Evolutionary conservation across 306 rosid genomes (phyloP).

Genomic region (Cyamopsis tetragonoloba): DNA sequence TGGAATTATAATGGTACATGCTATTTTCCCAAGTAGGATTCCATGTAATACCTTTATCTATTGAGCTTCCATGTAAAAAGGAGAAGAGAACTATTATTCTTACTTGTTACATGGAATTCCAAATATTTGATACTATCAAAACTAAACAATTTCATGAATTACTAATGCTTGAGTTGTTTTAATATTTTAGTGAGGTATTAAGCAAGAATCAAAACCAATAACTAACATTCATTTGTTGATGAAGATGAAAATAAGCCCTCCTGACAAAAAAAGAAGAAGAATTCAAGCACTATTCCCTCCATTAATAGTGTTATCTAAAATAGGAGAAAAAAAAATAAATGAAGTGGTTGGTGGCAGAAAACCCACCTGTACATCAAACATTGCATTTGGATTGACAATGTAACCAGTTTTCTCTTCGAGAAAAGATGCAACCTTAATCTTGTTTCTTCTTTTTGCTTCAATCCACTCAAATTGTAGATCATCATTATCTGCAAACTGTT

Average conservation of each 20-base stretch:
- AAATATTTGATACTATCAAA: background rate
- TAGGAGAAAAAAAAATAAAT: background rate
- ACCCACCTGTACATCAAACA: constrained; percentile 89
- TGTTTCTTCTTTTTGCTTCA: constrained; percentile 72
- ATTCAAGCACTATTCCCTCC: background rate
- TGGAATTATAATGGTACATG: background rate
- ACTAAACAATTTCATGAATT: background rate
- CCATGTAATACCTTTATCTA: background rate
- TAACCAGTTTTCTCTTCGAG: constrained; percentile 84
- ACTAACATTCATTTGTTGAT: background rate
- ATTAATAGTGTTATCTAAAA: background rate
- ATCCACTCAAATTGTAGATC: constrained; percentile 84
- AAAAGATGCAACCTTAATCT: constrained; percentile 69
- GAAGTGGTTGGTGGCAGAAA: constrained; percentile 20
- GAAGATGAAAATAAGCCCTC: constrained; percentile 1
- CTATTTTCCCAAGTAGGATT: background rate
- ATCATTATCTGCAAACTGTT: constrained; percentile 73
- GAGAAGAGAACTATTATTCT: background rate
- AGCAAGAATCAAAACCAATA: background rate
- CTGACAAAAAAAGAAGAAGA: background rate
- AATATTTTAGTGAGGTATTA: background rate
- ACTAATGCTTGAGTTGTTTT: background rate
- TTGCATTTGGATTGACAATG: constrained; percentile 72
- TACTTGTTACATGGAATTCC: background rate
- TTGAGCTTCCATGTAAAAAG: no score